Evolutionary conservation across 2,329 filamentous ascomycete genomes (phyloP), one percentile per base, ranked within the genome.

Genomic region (Cladophialophora bantiana): DNA sequence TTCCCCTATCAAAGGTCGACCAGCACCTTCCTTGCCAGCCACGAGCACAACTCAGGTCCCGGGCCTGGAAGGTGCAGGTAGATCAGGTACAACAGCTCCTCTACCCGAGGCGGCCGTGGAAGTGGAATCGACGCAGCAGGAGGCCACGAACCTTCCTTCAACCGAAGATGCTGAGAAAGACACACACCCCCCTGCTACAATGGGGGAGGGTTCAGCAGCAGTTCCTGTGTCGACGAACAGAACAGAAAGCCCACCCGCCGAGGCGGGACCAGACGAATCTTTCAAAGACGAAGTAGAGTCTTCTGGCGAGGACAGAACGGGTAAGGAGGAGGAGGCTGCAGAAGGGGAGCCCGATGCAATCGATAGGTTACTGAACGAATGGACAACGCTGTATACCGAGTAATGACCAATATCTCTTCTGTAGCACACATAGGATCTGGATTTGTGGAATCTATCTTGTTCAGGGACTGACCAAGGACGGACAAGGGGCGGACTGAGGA

Each of bases 351-450:
- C 42, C 7, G 55, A 64, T 35, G 56, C 54, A 31, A 42, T 64
- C 36, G 50, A 66, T 15, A 58, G 48, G 32, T 55, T 62, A 42
- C 52, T 62, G 15, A 59, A 57, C 26, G 54, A 59, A 65, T 67
- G 62, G 56, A 64, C 55, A 32, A 64, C 45, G 4, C 20, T 59
- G 55, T 53, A 42, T 35, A 45, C 53, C 42, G 26, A 52, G 32
- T n/a, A 42, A 15, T 57, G 9, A 10, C 18, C 45, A 4, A 12
- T 4, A 50, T 4, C 12, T 3, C 45, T 26, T 9, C 20, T n/a
- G 9, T 1, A 26, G 9, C 15, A 50, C 10, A 7, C 12, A 50
- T 50, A 3, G 1, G 7, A 26, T 26, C 26, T 26, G 26, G 26
- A 26, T 26, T 26, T 26, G 26, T 26, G 26, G 26, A 26, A 26